Evolutionary conservation across 2,329 filamentous ascomycete genomes (phyloP).

Genomic region (Proliferodiscus dingleyae): DNA sequence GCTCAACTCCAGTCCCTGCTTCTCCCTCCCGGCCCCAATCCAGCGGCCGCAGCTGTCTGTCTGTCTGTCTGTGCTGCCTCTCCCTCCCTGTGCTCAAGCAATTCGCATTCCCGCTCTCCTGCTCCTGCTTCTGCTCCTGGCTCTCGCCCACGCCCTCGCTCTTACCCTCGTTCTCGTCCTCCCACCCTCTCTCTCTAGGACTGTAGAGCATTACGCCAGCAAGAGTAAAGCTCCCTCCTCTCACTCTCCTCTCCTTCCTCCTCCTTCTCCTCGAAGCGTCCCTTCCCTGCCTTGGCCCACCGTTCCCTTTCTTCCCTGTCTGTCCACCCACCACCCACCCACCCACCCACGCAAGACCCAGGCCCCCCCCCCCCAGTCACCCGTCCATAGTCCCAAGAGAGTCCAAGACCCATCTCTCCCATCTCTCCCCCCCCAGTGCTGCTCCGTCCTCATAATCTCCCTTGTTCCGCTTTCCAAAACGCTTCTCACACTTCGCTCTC

Average conservation of each 20-base stretch:
- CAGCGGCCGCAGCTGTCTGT: neutral
- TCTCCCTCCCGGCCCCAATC: too few species aligned
- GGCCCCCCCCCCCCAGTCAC: neutral
- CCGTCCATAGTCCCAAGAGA: constrained; percentile 1
- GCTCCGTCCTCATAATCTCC: constrained; percentile 26
- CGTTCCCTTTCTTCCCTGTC: neutral
- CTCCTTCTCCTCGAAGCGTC: too few species aligned
- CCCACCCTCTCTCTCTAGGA: too few species aligned
- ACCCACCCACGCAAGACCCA: neutral
- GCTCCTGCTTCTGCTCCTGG: constrained; percentile 2
- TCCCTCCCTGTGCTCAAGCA: neutral
- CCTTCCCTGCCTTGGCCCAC: too few species aligned
- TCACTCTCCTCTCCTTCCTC: too few species aligned
- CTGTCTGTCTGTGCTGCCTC: neutral
- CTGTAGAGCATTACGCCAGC: too few species aligned
- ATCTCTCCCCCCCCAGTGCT: constrained; percentile 8
- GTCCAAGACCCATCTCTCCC: constrained; percentile 1
- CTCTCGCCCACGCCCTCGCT: neutral
- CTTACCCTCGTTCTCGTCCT: neutral
- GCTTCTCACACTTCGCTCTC: constrained; percentile 25
- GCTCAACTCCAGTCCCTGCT: too few species aligned
- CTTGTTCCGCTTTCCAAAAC: constrained; percentile 28
- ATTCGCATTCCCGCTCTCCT: too few species aligned
- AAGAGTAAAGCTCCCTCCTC: too few species aligned
- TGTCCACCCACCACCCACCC: neutral